Conservation (phyloP, 2,329 filamentous ascomycete species). For the Calonectria hongkongensis region DNA sequence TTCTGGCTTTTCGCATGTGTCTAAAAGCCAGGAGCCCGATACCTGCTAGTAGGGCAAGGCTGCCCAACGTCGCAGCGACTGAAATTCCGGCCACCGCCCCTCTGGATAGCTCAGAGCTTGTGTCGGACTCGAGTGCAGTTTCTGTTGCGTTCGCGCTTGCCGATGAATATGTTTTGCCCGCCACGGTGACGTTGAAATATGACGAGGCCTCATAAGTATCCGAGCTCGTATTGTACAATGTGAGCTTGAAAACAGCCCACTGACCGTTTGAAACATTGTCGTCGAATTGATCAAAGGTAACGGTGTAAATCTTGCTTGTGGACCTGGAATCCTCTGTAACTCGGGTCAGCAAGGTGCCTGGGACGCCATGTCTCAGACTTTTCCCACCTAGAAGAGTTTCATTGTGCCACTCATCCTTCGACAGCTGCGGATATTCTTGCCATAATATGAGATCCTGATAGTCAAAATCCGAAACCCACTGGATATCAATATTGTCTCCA, state of each 20-base stretch:
- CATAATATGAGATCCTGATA: neutral
- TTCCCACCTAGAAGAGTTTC: neutral
- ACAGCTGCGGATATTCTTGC: neutral
- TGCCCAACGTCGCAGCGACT: neutral
- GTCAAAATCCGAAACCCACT: conserved; percentile 11
- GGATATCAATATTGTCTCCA: conserved; percentile 8
- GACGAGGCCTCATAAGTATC: neutral
- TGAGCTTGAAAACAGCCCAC: conserved; percentile 15
- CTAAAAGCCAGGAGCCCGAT: neutral
- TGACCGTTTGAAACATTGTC: neutral
- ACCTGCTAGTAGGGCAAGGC: neutral
- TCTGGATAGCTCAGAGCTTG: neutral
- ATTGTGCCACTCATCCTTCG: neutral
- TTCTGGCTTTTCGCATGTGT: neutral
- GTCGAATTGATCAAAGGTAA: conserved; percentile 2
- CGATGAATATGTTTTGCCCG: neutral
- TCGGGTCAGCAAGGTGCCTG: neutral
- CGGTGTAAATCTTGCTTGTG: conserved; percentile 10
- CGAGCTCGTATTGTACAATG: neutral
- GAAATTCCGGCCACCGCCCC: neutral
- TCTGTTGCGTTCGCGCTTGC: neutral
- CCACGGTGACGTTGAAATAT: conserved; percentile 8
- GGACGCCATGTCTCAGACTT: neutral
- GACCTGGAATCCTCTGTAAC: conserved; percentile 8
- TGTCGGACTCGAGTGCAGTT: neutral